Conservation (phyloP, 371 early-diverging fungal genomes). For the Syncephalastrum racemosum region DNA sequence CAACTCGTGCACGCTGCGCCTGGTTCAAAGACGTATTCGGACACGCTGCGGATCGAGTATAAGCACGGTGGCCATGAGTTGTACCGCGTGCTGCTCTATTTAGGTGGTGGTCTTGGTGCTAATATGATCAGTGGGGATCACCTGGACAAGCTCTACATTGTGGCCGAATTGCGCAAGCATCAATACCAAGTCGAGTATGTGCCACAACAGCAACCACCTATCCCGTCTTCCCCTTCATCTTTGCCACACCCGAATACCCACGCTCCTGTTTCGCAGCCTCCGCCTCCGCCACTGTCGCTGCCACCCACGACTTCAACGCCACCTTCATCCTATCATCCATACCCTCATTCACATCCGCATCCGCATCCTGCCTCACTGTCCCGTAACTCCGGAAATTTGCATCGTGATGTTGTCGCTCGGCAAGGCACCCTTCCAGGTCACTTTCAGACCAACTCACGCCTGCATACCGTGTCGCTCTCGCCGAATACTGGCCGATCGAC, state of each 20-base stretch:
- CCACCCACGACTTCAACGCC: background rate
- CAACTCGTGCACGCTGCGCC: slow-evolving; percentile 21
- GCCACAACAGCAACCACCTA: too few relatives aligned
- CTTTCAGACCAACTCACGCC: slow-evolving; percentile 20
- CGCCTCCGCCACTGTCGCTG: slow-evolving; percentile 1
- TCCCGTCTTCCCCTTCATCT: too few relatives aligned
- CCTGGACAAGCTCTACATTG: slow-evolving; percentile 20
- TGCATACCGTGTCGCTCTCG: slow-evolving; percentile 22
- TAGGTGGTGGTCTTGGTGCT: slow-evolving; percentile 50
- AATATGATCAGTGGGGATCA: too few relatives aligned
- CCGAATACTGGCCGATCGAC: slow-evolving; percentile 1
- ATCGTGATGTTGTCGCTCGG: too few relatives aligned
- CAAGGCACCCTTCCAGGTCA: slow-evolving; percentile 21
- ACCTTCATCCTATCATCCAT: background rate
- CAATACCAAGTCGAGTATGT: slow-evolving; percentile 11
- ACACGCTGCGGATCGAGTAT: slow-evolving; percentile 40
- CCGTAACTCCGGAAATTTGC: too few relatives aligned
- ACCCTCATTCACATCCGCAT: background rate
- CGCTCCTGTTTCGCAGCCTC: background rate
- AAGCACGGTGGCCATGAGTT: slow-evolving; percentile 39
- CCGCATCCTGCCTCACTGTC: background rate
- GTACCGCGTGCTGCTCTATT: slow-evolving; percentile 39
- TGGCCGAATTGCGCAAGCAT: slow-evolving; percentile 24
- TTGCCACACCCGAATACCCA: background rate
- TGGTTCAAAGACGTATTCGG: slow-evolving; percentile 38